phyloP scores from a whole-genome alignment of 129 eudicot genomes.

The Helichrysum umbraculigerum region DNA sequence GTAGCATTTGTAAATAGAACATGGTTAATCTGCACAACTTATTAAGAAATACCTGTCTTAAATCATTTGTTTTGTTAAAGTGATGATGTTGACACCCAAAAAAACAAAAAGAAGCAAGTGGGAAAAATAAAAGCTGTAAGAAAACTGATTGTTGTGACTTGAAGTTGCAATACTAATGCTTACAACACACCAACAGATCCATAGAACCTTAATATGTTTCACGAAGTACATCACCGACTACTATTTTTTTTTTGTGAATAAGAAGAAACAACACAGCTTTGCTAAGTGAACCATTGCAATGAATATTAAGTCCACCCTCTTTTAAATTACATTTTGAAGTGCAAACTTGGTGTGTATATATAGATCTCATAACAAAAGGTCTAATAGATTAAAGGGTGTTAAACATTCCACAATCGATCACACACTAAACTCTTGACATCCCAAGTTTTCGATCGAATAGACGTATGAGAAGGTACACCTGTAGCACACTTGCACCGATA shows the following conservation, averaged over 20 bases:
- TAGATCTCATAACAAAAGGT: conserved; percentile 15
- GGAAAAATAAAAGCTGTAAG: no score
- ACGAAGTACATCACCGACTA: neutral
- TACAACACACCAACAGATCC: neutral
- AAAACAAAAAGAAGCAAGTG: no score
- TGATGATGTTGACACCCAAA: no score
- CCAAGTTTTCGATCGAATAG: conserved; percentile 78
- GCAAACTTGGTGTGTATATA: conserved; percentile 25
- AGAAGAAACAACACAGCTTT: neutral
- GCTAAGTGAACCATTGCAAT: neutral
- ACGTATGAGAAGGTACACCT: conserved; percentile 76
- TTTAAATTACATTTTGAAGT: conserved; percentile 5
- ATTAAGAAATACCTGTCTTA: no score
- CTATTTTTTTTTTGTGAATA: neutral
- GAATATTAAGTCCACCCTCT: neutral
- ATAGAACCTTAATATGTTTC: neutral
- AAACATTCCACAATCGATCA: conserved; percentile 20
- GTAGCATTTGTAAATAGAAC: no score
- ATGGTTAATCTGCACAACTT: no score
- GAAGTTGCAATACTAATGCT: neutral
- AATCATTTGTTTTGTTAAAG: no score
- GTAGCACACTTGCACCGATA: conserved; percentile 70
- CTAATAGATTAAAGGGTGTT: conserved; percentile 1
- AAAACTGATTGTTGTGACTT: neutral
- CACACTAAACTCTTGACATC: conserved; percentile 55